Percentiles rank a stretch among this genome's conserved stretches.
These are phyloP conservation scores for Amanita muscaria DNA, from an alignment of 768 basidiomycete genomes.

Conservation along the genomic window DNA sequence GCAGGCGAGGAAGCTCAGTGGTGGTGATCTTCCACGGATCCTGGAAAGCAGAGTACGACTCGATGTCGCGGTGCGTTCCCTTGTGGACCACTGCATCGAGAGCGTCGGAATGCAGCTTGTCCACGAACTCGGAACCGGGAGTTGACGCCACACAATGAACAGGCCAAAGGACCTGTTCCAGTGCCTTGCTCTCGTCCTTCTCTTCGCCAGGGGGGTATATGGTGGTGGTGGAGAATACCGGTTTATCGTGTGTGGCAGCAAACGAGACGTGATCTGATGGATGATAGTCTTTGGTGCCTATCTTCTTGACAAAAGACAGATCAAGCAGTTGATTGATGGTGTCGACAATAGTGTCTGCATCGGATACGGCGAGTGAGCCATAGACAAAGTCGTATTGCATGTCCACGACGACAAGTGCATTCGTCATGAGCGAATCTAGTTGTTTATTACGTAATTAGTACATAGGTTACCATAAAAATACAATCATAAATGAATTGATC, in stretches of 20 bases:
- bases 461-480: not conserved
- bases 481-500: not conserved
- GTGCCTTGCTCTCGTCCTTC: slow-evolving; percentile 18
- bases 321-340: slow-evolving; percentile 49
- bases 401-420: slow-evolving; percentile 66
- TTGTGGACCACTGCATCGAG: slow-evolving; percentile 41
- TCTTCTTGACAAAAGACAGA: slow-evolving; percentile 39
- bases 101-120: slow-evolving; percentile 33
- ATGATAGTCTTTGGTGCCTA: slow-evolving; percentile 54
- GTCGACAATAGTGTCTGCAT: slow-evolving; percentile 48
- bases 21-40: slow-evolving; percentile 42
- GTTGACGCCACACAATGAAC: slow-evolving; percentile 64
- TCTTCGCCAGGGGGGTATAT: slow-evolving; percentile 32
- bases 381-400: slow-evolving; percentile 79
- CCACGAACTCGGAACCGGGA: slow-evolving; percentile 52
- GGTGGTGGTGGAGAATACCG: slow-evolving; percentile 31
- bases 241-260: slow-evolving; percentile 33
- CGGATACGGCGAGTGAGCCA: slow-evolving; percentile 65
- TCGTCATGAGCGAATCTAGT: too few species aligned
- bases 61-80: slow-evolving; percentile 50
- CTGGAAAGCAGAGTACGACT: slow-evolving; percentile 77
- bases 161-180: slow-evolving; percentile 67
- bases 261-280: slow-evolving; percentile 66
- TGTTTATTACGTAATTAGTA: slow-evolving; percentile 3
- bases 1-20: slow-evolving; percentile 37